phyloP scores from a whole-genome alignment of 2,329 filamentous ascomycete genomes.

The Corynespora cassiicola region DNA sequence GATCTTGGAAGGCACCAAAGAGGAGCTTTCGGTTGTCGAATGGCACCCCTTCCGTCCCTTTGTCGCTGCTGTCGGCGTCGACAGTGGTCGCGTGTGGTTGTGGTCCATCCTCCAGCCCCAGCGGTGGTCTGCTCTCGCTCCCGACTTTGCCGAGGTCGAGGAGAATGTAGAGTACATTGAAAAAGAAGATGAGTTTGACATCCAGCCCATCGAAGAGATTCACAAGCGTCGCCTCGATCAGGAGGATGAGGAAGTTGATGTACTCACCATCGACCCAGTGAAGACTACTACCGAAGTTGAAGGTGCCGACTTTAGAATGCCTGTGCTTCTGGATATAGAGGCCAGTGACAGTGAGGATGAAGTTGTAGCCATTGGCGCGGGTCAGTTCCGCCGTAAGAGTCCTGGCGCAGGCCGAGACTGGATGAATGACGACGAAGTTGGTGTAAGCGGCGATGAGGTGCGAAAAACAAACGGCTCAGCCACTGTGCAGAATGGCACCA shows the following conservation, averaged over 20 bases:
- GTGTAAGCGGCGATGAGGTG: constrained; percentile 41
- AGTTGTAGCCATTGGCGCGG: constrained; percentile 69
- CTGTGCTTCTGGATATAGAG: constrained; percentile 88
- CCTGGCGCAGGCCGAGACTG: constrained; percentile 75
- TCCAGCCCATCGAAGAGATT: constrained; percentile 92
- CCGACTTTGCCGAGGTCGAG: constrained; percentile 96
- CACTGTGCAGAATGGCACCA: constrained; percentile 39
- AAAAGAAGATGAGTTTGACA: constrained; percentile 96
- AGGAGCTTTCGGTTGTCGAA: constrained; percentile 95
- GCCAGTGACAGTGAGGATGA: constrained; percentile 97
- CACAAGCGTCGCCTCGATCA: constrained; percentile 87
- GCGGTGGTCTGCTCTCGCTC: constrained; percentile 94
- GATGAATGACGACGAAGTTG: constrained; percentile 63
- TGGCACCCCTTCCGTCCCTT: constrained; percentile 92
- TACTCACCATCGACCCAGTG: constrained; percentile 74
- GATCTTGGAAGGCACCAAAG: constrained; percentile 94
- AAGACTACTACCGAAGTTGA: constrained; percentile 63
- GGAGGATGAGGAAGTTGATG: constrained; percentile 93
- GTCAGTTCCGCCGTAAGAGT: constrained; percentile 87
- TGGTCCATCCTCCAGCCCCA: constrained; percentile 97
- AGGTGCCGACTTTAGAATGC: constrained; percentile 74
- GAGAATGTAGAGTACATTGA: constrained; percentile 98
- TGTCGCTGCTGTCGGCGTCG: constrained; percentile 88
- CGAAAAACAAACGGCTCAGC: constrained; percentile 37
- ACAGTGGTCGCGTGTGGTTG: constrained; percentile 91